Percentiles rank a stretch among this genome's conserved stretches.
phyloP scores from a whole-genome alignment of 179 eudicot species.

The Silene coronaria region DNA sequence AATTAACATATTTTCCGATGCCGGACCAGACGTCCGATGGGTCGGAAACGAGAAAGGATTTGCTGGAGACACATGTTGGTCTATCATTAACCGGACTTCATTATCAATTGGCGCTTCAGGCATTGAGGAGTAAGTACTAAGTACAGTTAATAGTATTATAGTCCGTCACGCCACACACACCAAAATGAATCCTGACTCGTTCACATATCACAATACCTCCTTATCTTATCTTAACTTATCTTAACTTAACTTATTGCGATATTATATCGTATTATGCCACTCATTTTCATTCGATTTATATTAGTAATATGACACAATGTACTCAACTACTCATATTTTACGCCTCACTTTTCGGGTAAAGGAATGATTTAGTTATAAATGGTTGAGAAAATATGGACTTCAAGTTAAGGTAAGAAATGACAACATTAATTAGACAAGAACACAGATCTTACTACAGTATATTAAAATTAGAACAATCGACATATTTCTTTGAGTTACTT shows the following conservation, averaged over 20 bases:
- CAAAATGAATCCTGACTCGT: neutral
- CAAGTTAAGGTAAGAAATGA: neutral
- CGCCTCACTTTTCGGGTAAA: no score
- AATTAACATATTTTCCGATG: conserved; percentile 88
- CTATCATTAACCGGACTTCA: conserved; percentile 62
- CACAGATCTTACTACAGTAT: no score
- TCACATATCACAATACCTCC: neutral
- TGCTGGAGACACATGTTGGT: conserved; percentile 82
- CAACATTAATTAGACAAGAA: no score
- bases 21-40: conserved; percentile 88
- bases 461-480: no score
- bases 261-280: neutral
- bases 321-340: no score
- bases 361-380: neutral
- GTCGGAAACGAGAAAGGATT: conserved; percentile 72
- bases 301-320: no score
- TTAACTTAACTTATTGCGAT: neutral
- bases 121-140: conserved; percentile 53
- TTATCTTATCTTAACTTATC: neutral
- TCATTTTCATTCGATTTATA: neutral
- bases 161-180: neutral
- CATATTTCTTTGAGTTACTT: no score
- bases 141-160: neutral
- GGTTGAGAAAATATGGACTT: neutral
- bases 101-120: conserved; percentile 75